Evolutionary conservation across 1,139 yeast species (phyloP), one percentile per base, ranked within the genome.

Genomic region (Arxiozyma heterogenica): DNA sequence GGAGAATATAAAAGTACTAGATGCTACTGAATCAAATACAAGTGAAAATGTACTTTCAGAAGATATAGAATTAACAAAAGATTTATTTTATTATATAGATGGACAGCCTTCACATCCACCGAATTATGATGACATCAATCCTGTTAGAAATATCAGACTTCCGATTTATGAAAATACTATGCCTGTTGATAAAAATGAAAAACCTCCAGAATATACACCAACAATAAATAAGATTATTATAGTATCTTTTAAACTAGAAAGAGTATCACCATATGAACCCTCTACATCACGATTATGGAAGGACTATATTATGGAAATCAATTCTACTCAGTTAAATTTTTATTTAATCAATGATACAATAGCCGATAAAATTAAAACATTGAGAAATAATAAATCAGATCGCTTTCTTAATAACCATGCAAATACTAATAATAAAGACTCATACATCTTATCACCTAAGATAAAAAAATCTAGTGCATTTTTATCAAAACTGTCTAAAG

Each of bases 251-350:
- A 84, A 84, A 60, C 61, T 77, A 39, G 93, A 85, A 64, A 84
- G 86, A 85, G 57, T 79, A 0, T 77, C 83, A 5, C 91, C 91
- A 0, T 83, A 41, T 30, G 89, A 84, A 62, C 75, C 81, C 4
- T 76, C 87, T 0, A 75, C 81, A 1, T 68, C 75, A 11, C 70
- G 89, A 59, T 75, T 78, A n/a, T 85, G 93, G 93, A 80, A 75
- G 62, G 73, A 76, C 51, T 74, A 75, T 39, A 73, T 86, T 8
- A 72, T 84, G 70, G 93, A 86, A 63, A 70, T 86, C 41, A 86
- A 86, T 69, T 82, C 88, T 1, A 86, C 93, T 1, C 93, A 86
- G 69, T 66, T 86, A 42, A 86, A 85, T 66, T 73, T 86, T 52
- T 85, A 85, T 64, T 59, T 67, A 25, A 64, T 71, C 4, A 72